phyloP scores from a whole-genome alignment of 2,329 filamentous ascomycete genomes.

The Fusarium sp. region DNA sequence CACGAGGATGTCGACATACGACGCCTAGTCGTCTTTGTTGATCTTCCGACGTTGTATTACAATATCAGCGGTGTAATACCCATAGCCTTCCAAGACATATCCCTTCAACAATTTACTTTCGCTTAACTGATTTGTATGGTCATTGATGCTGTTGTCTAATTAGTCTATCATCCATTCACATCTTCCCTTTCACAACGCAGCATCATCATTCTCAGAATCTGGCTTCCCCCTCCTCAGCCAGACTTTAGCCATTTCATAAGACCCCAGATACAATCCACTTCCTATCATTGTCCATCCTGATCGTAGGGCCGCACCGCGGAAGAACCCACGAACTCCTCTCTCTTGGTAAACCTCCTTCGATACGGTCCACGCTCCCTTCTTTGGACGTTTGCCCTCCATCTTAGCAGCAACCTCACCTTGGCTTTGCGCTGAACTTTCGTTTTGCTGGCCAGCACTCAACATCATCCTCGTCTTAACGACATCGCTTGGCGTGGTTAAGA shows the following conservation, averaged over 20 bases:
- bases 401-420: slow-evolving; percentile 31
- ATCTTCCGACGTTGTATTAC: slow-evolving; percentile 7
- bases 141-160: neutral
- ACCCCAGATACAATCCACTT: slow-evolving; percentile 85
- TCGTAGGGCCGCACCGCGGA: slow-evolving; percentile 79
- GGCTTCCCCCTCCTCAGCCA: slow-evolving; percentile 65
- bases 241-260: slow-evolving; percentile 83
- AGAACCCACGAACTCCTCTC: slow-evolving; percentile 78
- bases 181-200: slow-evolving; percentile 33
- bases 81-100: neutral
- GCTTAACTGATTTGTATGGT: neutral
- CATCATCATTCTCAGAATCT: slow-evolving; percentile 53
- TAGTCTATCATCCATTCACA: neutral
- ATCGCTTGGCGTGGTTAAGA: slow-evolving; percentile 89
- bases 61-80: neutral
- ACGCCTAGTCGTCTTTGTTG: slow-evolving; percentile 21
- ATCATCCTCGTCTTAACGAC: slow-evolving; percentile 93
- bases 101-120: neutral
- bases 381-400: slow-evolving; percentile 47
- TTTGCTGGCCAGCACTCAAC: slow-evolving; percentile 67
- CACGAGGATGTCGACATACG: slow-evolving; percentile 46
- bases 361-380: slow-evolving; percentile 66
- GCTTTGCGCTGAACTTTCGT: slow-evolving; percentile 8
- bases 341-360: slow-evolving; percentile 73
- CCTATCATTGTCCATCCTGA: slow-evolving; percentile 85